Percentiles rank a stretch among this genome's conserved stretches.
These are phyloP conservation scores for Hemerocallis citrina DNA, from an alignment of 106 monocot species.

Conservation along the genomic window DNA sequence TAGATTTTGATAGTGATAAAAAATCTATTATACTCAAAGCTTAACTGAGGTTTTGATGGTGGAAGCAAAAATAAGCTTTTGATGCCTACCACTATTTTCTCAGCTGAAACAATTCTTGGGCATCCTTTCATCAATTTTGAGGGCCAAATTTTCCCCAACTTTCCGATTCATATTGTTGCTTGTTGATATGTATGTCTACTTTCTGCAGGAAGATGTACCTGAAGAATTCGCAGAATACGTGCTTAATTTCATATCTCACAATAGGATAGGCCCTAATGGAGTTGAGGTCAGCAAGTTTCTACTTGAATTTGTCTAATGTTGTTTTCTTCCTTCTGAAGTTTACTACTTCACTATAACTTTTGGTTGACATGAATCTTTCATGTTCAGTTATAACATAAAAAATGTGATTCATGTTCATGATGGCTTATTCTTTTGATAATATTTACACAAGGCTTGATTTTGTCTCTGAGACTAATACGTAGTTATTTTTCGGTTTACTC, in stretches of 20 bases:
- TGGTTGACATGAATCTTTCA: neutral
- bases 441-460: neutral
- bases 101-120: neutral
- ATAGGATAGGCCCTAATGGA: slow-evolving; percentile 80
- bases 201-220: slow-evolving; percentile 90
- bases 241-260: slow-evolving; percentile 84
- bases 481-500: too few relatives aligned
- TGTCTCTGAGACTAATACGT: neutral
- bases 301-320: neutral
- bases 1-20: neutral
- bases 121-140: neutral
- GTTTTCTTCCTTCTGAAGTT: neutral
- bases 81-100: too few relatives aligned
- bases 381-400: neutral
- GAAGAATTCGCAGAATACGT: slow-evolving; percentile 83
- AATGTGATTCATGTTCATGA: neutral
- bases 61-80: too few relatives aligned
- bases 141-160: too few relatives aligned
- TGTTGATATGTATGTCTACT: neutral
- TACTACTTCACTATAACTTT: neutral
- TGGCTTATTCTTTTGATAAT: neutral
- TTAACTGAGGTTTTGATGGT: too few relatives aligned
- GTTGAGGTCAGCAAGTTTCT: slow-evolving; percentile 52
- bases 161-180: neutral
- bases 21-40: neutral